A percentile compares a stretch with the other conserved stretches of the same genome.
Evolutionary conservation across 768 basidiomycete genomes (phyloP).

Genomic region (Lepiota brunneoincarnata): DNA sequence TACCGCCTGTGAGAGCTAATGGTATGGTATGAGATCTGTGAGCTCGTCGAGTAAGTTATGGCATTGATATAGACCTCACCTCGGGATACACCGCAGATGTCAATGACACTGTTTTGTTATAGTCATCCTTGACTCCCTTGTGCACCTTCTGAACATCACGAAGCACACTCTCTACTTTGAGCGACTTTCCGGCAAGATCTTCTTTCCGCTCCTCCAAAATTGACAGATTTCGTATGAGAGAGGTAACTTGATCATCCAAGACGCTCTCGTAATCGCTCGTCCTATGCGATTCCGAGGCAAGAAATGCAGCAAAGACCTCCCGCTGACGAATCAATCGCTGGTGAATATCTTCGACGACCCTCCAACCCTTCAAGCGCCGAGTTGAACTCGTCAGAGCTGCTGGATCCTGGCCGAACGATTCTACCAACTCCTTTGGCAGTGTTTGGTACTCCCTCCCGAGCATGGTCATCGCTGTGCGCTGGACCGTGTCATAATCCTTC

Average conservation of each 20-base stretch:
- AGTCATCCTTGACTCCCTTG: conserved; percentile 55
- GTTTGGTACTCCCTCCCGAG: conserved; percentile 45
- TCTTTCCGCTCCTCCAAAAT: conserved; percentile 46
- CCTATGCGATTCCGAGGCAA: conserved; percentile 25
- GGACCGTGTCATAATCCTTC: conserved; percentile 64
- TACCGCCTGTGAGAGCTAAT: conserved; percentile 72
- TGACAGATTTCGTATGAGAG: conserved; percentile 47
- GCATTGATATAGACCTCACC: conserved; percentile 33
- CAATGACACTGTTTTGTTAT: conserved; percentile 61
- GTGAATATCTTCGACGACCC: conserved; percentile 76
- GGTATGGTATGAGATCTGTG: conserved; percentile 3
- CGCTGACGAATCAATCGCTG: conserved; percentile 61
- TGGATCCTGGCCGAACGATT: conserved; percentile 76
- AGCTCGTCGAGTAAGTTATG: not conserved
- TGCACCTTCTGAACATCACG: conserved; percentile 55
- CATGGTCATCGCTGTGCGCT: conserved; percentile 45
- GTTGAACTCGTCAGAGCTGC: conserved; percentile 70
- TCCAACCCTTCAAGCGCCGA: conserved; percentile 59
- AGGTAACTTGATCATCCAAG: conserved; percentile 51
- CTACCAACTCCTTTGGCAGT: conserved; percentile 65
- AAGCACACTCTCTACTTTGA: conserved; percentile 47
- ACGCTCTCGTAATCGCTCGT: conserved; percentile 34
- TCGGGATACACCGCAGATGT: conserved; percentile 80
- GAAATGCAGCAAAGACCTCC: conserved; percentile 46
- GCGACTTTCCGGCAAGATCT: conserved; percentile 42